Evolutionary conservation across 495 filamentous ascomycete genomes (phyloP), one percentile per base, ranked within the genome.

Genomic region (Chaetomium cochliodes): DNA sequence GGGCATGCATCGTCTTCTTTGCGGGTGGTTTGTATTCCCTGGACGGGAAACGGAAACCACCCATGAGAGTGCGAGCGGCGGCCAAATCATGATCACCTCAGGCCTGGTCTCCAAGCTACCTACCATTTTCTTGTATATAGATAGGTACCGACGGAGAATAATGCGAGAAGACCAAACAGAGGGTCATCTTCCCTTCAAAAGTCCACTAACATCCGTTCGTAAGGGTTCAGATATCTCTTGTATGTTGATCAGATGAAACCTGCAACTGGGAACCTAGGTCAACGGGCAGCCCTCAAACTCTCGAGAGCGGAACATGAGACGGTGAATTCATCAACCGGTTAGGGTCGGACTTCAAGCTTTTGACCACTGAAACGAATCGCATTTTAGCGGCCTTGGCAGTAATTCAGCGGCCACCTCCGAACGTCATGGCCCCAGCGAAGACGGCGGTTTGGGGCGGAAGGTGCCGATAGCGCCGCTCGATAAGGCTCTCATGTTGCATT

Each of bases 11-110:
- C 41, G 96, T 98, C 15, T 98, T 97, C 79, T 80, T 85, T 15
- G 92, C 92, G 12, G 94, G 92, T 55, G 93, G 88, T 12, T 69
- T 97, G 61, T 98, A 98, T 78, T 92, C 90, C 25, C 84, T 91
- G 67, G 94, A 96, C 71, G 79, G 78, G 41, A 81, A 74, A 66
- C 68, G 70, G 39, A 79, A 79, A 65, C 55, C 69, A 22, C 66
- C 65, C 5, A 30, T 49, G 2, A 69, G 71, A 49, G 65, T 63
- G 30, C 52, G 64, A 33, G 64, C 60, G n/a, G 30, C 65, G 55
- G 33, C 60, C 53, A 66, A 74, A 63, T 61, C 65, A 41, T 71
- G 67, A 70, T 30, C 6, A 30, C 3, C 3, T 8, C 11, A 23
- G 26, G 16, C 18, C 15, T 5, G 50, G 22, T 6, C 5, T 12